These are phyloP conservation scores for Orbilia quercus DNA, from an alignment of 2,329 filamentous ascomycete genomes.

Conservation along the genomic window DNA sequence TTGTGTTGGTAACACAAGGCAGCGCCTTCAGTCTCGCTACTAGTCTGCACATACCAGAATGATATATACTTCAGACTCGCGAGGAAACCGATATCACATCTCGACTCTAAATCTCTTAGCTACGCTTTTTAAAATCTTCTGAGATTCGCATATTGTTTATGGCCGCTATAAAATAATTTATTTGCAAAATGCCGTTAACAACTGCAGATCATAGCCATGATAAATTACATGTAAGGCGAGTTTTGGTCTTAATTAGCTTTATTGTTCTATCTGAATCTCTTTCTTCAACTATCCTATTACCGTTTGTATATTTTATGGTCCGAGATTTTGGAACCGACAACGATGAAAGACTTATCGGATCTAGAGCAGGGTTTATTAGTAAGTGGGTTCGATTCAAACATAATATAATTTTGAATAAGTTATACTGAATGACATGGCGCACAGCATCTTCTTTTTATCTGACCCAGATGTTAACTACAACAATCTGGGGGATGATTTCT, in stretches of 20 bases:
- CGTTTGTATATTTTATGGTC: slow-evolving; percentile 40
- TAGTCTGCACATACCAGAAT: no score
- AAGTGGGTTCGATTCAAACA: neutral
- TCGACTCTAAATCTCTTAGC: no score
- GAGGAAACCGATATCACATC: no score
- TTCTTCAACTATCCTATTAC: slow-evolving; percentile 35
- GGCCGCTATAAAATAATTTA: no score
- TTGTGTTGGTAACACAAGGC: no score
- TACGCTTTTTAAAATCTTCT: no score
- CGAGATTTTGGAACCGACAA: slow-evolving; percentile 25
- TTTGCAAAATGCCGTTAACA: slow-evolving; percentile 2
- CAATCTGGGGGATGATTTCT: slow-evolving; percentile 28
- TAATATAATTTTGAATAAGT: neutral
- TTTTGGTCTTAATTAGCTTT: slow-evolving; percentile 24
- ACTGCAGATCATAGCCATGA: neutral
- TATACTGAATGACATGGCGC: neutral
- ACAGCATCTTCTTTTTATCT: slow-evolving; percentile 34
- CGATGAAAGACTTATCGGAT: slow-evolving; percentile 39
- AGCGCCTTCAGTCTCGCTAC: no score
- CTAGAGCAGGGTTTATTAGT: slow-evolving; percentile 32
- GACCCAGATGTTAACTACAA: slow-evolving; percentile 30
- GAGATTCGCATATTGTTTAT: no score
- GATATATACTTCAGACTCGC: no score
- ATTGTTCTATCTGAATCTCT: slow-evolving; percentile 32
- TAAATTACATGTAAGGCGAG: slow-evolving; percentile 6